These are phyloP conservation scores for Heritiera fomes DNA, from an alignment of 345 rosid species.

Conservation along the genomic window DNA sequence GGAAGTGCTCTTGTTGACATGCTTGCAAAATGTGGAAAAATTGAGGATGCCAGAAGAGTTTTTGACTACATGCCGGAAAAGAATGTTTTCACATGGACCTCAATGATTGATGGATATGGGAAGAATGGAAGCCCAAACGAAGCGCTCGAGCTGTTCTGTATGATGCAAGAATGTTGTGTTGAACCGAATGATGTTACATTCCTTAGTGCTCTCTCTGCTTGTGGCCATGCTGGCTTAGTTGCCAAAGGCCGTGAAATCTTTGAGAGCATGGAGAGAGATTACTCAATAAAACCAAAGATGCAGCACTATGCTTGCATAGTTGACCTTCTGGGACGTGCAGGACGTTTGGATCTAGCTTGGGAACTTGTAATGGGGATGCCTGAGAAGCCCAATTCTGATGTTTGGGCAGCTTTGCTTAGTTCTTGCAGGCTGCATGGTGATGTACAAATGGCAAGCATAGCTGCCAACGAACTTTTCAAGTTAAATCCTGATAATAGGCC, in stretches of 20 bases:
- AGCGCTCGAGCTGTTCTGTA: slow-evolving; percentile 69
- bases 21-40: slow-evolving; percentile 85
- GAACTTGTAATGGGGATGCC: slow-evolving; percentile 61
- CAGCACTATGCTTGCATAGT: slow-evolving; percentile 95
- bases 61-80: slow-evolving; percentile 63
- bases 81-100: slow-evolving; percentile 92
- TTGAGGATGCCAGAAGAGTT: slow-evolving; percentile 56
- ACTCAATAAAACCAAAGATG: slow-evolving; percentile 68
- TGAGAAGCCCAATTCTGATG: slow-evolving; percentile 72
- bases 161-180: slow-evolving; percentile 48
- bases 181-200: slow-evolving; percentile 80
- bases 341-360: slow-evolving; percentile 63
- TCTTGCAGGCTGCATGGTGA: slow-evolving; percentile 69
- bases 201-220: slow-evolving; percentile 83
- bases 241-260: slow-evolving; percentile 68
- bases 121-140: slow-evolving; percentile 70
- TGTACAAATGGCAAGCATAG: slow-evolving; percentile 61
- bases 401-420: slow-evolving; percentile 90
- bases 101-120: slow-evolving; percentile 96
- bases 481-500: slow-evolving; percentile 65
- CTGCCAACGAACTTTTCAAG: slow-evolving; percentile 76
- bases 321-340: slow-evolving; percentile 86
- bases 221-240: slow-evolving; percentile 83
- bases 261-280: slow-evolving; percentile 73
- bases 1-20: slow-evolving; percentile 91